phyloP scores from a whole-genome alignment of 305 asterid species.

The Ajuga reptans region DNA sequence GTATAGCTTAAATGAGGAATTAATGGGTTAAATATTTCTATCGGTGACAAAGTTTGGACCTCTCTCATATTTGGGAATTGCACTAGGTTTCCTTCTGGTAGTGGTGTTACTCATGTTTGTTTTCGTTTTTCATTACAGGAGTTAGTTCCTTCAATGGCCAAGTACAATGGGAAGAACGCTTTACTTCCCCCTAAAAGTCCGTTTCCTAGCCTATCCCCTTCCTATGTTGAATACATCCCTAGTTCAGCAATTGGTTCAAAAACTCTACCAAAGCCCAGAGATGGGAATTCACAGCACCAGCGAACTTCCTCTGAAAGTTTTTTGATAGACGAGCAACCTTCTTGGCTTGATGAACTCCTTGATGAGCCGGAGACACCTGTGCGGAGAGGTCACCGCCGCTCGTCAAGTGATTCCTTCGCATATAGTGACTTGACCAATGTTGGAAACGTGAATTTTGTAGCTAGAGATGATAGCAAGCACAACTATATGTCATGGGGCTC shows the following conservation, averaged over 20 bases:
- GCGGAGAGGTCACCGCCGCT: conserved; percentile 66
- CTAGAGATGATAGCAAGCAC: conserved; percentile 57
- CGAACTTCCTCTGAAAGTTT: conserved; percentile 76
- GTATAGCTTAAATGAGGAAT: no score
- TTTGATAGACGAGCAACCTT: conserved; percentile 71
- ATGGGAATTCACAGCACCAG: conserved; percentile 50
- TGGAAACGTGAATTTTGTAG: conserved; percentile 38
- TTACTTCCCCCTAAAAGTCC: conserved; percentile 62
- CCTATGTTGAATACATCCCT: conserved; percentile 43
- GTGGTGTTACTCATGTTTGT: conserved; percentile 4
- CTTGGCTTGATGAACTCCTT: conserved; percentile 91
- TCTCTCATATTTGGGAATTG: not conserved
- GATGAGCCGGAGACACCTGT: conserved; percentile 82
- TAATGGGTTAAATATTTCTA: no score
- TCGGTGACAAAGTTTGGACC: not conserved
- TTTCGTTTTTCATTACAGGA: conserved; percentile 27
- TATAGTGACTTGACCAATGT: conserved; percentile 44
- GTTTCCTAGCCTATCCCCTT: conserved; percentile 49
- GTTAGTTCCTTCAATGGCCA: conserved; percentile 38
- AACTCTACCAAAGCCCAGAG: conserved; percentile 43
- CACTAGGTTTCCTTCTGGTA: not conserved
- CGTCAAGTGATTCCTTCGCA: conserved; percentile 83
- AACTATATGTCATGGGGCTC: conserved; percentile 60
- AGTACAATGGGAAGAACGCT: conserved; percentile 50
- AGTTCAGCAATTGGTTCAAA: conserved; percentile 43